Evolutionary conservation across 75 land plant genomes (phyloP).

Genomic region (Adiantum capillusveneris): DNA sequence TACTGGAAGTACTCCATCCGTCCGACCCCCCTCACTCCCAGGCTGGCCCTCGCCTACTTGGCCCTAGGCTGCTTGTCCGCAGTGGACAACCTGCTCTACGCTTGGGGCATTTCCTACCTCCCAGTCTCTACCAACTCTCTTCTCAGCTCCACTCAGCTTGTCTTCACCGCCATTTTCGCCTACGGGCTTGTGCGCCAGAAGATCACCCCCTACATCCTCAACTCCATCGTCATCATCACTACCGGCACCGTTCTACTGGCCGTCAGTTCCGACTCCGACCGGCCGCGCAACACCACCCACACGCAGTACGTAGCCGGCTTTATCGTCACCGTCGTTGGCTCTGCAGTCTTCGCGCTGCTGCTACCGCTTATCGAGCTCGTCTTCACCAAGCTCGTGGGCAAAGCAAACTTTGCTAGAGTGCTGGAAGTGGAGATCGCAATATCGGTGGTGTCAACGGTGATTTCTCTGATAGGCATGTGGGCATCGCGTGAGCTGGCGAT

Average conservation of each 20-base stretch:
- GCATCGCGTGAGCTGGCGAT: constrained; percentile 13
- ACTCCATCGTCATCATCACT: constrained; percentile 19
- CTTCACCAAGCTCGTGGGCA: no score
- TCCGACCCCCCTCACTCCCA: no score
- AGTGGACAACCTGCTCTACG: constrained; percentile 48
- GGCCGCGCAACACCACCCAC: constrained; percentile 5
- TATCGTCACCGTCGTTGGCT: constrained; percentile 11
- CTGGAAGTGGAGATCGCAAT: no score
- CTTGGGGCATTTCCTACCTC: constrained; percentile 44
- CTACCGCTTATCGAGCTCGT: no score
- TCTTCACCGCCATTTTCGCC: constrained; percentile 27
- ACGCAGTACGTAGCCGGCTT: constrained; percentile 16
- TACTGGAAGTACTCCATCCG: no score
- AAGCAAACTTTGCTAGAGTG: no score
- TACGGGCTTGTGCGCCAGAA: constrained; percentile 15
- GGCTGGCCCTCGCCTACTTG: not conserved
- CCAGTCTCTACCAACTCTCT: constrained; percentile 41
- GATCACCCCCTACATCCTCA: constrained; percentile 10
- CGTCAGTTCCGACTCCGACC: constrained; percentile 7
- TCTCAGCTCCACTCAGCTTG: not conserved
- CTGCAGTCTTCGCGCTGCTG: constrained; percentile 25
- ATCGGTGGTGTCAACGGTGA: no score
- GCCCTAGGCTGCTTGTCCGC: constrained; percentile 36
- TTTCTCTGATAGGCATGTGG: no score
- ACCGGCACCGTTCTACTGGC: constrained; percentile 16